Base-by-base conservation (phyloP, 495 filamentous ascomycete species). In the Daldinia loculata region DNA sequence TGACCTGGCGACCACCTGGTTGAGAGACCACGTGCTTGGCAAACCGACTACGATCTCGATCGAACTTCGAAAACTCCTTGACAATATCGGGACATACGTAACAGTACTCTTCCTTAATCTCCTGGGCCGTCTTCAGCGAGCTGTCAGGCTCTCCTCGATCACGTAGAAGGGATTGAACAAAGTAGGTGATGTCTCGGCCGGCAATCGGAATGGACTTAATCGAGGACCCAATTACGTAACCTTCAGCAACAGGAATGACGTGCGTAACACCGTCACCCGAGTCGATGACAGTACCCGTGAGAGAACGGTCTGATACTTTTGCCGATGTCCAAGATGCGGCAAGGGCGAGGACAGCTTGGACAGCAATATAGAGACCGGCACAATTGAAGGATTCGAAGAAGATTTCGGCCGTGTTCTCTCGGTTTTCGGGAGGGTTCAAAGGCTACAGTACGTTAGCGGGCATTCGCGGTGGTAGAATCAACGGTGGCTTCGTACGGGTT, bases 371-470 rank as follows among this genome's bases (percentile, higher is more conserved):
- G 41, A 99, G 90, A 80, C 95, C 95, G 62, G 95, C 94, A 82
- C 95, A 98, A 80, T 99, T 99, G 85, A 98, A 99, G 17, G 95
- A 97, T 77, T 99, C 95, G 83, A 99, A 99, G 91, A 99, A 97
- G 81, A 99, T 98, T 79, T 99, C 95, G 79, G 95, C 95, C 22
- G 95, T 98, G 80, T 98, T 98, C 80, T 99, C 95, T 71, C 95
- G 94, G 81, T 98, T 98, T 84, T 99, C 95, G 19, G 95, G 95
- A 27, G 95, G 95, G 81, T 99, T 98, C 66, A 98, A 86, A 63
- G 95, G 96, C 93, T 98, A n/a, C 24, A 14, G 39, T 11, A 19
- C 2, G 66, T 82, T 69, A 80, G 77, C 39, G 39, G 24, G 8
- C 26, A 52, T 34, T 43, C 51, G 34, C 14, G 32, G 38, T 61